Evolutionary conservation across 768 basidiomycete genomes (phyloP), one percentile per base, ranked within the genome.

Genomic region (Cystoderma amianthinum): DNA sequence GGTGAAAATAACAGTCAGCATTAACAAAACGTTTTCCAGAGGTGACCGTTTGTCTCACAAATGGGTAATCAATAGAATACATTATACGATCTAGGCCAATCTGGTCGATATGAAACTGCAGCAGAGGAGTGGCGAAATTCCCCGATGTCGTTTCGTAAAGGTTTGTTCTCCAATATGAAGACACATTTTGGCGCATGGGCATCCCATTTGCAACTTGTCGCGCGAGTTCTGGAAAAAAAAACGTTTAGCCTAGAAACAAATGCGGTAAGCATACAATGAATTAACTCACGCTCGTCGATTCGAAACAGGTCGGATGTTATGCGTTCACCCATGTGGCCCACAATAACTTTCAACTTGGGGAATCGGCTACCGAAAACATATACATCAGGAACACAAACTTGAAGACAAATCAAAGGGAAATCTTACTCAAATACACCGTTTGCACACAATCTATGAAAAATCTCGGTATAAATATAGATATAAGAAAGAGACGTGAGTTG

Each of bases 281-380:
- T 24, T 35, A 12, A 52, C 61, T 32, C 38, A 68, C 67, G 62
- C 22, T 61, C 55, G 32, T 71, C 62, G 17, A 67, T 67, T 13
- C 68, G 59, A 39, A 56, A 48, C 1, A 71, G 52, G 43, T 71
- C 68, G 6, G 68, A 71, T 0, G 68, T 59, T 19, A 68, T 58
- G 12, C 68, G 58, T 46, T 69, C 68, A 5, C 68, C 67, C 17
- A 71, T 44, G 50, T 71, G 69, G 1, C 67, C 69, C 15, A 69
- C 62, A 15, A 71, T 68, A 10, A 68, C 52, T 25, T 64, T 63
- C 20, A 64, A 41, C 11, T 60, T 56, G 0, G 69, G 68, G 42
- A 69, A 71, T 2, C 69, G 67, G 44, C 68, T 71, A 25, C 2
- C 15, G 2, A 23, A 19, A 9, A 16, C 9, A 32, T 3, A 17